Evolutionary conservation across 2,329 filamentous ascomycete species (phyloP).

Genomic region (Dendryphion nanum): DNA sequence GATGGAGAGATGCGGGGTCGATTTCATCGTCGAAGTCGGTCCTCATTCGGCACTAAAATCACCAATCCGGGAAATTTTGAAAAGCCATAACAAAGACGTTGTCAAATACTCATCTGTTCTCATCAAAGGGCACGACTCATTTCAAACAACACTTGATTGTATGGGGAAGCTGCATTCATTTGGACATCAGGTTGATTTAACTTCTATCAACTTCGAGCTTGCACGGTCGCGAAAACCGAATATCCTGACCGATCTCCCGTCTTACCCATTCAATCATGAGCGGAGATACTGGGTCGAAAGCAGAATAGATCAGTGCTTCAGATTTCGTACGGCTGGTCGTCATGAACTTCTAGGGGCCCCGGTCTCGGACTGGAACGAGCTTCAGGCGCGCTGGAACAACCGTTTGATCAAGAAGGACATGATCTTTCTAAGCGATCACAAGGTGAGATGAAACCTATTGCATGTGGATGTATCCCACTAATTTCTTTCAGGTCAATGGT

Average conservation of each 20-base stretch:
- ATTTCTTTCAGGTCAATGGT: slow-evolving; percentile 1
- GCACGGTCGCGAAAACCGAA: too few species aligned
- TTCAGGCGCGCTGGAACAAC: slow-evolving; percentile 41
- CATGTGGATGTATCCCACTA: neutral
- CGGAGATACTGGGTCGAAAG: slow-evolving; percentile 26
- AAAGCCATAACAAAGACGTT: neutral
- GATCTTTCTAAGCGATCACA: slow-evolving; percentile 25
- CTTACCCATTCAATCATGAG: slow-evolving; percentile 36
- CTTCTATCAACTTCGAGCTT: neutral
- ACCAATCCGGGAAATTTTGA: slow-evolving; percentile 2
- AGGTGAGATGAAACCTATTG: slow-evolving; percentile 12
- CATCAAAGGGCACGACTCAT: neutral
- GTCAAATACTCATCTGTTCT: neutral
- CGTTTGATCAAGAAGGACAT: slow-evolving; percentile 17
- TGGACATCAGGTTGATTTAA: neutral
- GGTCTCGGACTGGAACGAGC: slow-evolving; percentile 5
- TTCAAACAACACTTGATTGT: neutral
- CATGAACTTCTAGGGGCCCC: slow-evolving; percentile 13
- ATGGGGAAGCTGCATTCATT: neutral
- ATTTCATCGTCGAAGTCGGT: slow-evolving; percentile 1
- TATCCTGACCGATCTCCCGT: slow-evolving; percentile 17
- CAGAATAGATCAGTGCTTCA: slow-evolving; percentile 13
- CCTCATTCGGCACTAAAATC: neutral
- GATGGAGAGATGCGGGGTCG: too few species aligned
- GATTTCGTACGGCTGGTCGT: slow-evolving; percentile 13